A percentile compares a stretch with the other conserved stretches of the same genome.
phyloP scores from a whole-genome alignment of 2,329 filamentous ascomycete species.

The Bipolaris gigantea region DNA sequence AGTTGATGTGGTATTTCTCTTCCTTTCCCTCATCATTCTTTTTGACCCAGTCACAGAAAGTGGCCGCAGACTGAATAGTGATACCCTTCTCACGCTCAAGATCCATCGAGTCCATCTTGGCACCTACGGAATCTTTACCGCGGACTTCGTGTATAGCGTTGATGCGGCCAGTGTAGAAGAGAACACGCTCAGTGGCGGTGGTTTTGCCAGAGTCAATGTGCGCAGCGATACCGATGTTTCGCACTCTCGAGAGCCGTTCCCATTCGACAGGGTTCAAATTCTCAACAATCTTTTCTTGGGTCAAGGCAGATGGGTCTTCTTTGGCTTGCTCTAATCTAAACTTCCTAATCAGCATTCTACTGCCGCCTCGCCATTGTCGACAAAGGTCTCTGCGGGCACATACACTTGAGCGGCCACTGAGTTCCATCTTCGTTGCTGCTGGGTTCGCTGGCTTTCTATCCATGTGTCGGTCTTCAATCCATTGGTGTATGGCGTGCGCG shows the following conservation, averaged over 20 bases:
- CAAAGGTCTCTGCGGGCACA: conserved; percentile 19
- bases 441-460: conserved; percentile 27
- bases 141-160: conserved; percentile 96
- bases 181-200: conserved; percentile 90
- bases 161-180: conserved; percentile 97
- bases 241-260: conserved; percentile 74
- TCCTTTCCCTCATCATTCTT: conserved; percentile 70
- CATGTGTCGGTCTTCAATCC: conserved; percentile 35
- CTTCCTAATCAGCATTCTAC: conserved; percentile 25
- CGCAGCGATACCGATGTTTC: conserved; percentile 98
- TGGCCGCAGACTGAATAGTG: conserved; percentile 97
- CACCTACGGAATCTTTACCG: conserved; percentile 90
- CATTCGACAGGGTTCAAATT: conserved; percentile 81
- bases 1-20: conserved; percentile 92
- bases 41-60: conserved; percentile 96
- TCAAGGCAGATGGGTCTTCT: conserved; percentile 58
- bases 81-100: conserved; percentile 98
- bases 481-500: conserved; percentile 32
- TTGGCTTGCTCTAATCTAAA: conserved; percentile 56
- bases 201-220: conserved; percentile 99
- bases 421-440: conserved; percentile 41
- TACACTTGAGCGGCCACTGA: conserved; percentile 45
- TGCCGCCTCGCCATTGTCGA: conserved; percentile 2
- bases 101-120: conserved; percentile 99
- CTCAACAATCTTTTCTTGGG: conserved; percentile 69